phyloP scores from a whole-genome alignment of 371 early-diverging fungal genomes.

The Circinella umbellata region DNA sequence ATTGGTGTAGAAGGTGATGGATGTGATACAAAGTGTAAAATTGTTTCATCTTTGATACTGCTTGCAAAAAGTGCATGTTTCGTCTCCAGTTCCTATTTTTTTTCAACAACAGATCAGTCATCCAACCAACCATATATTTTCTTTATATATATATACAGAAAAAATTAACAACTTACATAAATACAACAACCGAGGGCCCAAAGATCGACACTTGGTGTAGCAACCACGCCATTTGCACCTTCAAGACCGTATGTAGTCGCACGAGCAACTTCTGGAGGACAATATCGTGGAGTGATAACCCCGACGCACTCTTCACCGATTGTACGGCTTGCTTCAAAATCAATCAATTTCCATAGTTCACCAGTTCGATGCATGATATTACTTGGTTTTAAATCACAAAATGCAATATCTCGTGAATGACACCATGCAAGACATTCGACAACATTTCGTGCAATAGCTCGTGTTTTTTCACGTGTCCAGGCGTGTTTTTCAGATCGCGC shows the following conservation, averaged over 20 bases:
- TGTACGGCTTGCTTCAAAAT: slow-evolving; percentile 53
- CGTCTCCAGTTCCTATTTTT: slow-evolving; percentile 41
- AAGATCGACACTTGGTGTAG: slow-evolving; percentile 50
- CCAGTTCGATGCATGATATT: slow-evolving; percentile 41
- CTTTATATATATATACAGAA: background rate
- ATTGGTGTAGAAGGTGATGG: slow-evolving; percentile 53
- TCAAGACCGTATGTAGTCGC: slow-evolving; percentile 50
- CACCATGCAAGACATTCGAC: slow-evolving; percentile 43
- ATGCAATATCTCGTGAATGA: slow-evolving; percentile 35
- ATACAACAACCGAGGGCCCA: slow-evolving; percentile 57
- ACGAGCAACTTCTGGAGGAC: slow-evolving; percentile 51
- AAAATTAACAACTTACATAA: slow-evolving; percentile 19
- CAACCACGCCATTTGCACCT: slow-evolving; percentile 55
- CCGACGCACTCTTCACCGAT: slow-evolving; percentile 41
- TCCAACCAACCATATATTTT: background rate
- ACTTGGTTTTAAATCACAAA: slow-evolving; percentile 41
- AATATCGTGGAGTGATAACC: slow-evolving; percentile 33
- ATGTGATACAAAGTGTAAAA: slow-evolving; percentile 54
- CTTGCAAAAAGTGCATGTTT: slow-evolving; percentile 44
- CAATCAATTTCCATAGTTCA: slow-evolving; percentile 44
- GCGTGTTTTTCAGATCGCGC: slow-evolving; percentile 20
- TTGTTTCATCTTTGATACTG: slow-evolving; percentile 53
- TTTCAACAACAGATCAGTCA: background rate
- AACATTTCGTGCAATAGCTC: slow-evolving; percentile 9
- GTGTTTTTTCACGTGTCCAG: slow-evolving; percentile 15